Evolutionary conservation across 2,329 filamentous ascomycete species (phyloP).

Genomic region (Sarocladiaceae sp.): DNA sequence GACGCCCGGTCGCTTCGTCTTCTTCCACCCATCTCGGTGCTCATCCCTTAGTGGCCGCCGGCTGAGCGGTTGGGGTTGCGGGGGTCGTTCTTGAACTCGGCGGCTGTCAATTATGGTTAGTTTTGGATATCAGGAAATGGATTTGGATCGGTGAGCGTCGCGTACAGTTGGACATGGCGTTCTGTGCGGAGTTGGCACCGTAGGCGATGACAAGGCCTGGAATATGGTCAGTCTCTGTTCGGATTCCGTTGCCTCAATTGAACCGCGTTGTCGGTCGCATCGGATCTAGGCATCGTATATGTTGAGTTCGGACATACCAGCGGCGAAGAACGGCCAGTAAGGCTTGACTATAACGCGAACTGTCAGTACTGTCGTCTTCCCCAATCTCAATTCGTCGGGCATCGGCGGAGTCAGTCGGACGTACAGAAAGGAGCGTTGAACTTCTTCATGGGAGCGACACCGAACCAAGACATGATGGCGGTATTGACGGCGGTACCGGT

Average conservation of each 20-base stretch:
- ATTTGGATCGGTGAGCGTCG: slow-evolving; percentile 6
- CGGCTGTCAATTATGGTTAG: slow-evolving; percentile 52
- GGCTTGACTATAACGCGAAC: slow-evolving; percentile 64
- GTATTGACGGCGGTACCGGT: slow-evolving; percentile 15
- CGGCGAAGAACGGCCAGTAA: slow-evolving; percentile 89
- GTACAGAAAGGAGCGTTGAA: slow-evolving; percentile 74
- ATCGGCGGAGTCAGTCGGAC: slow-evolving; percentile 33
- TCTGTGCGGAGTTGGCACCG: slow-evolving; percentile 83
- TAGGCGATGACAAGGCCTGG: slow-evolving; percentile 82
- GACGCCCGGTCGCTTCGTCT: slow-evolving; percentile 16
- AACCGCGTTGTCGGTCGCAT: slow-evolving; percentile 12
- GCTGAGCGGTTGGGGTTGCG: slow-evolving; percentile 67
- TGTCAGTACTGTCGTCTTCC: slow-evolving; percentile 11
- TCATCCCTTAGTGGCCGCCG: slow-evolving; percentile 37
- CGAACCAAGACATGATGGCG: slow-evolving; percentile 71
- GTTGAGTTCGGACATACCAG: slow-evolving; percentile 62
- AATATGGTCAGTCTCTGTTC: slow-evolving; percentile 19
- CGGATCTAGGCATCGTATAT: slow-evolving; percentile 12
- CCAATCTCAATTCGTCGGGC: slow-evolving; percentile 13
- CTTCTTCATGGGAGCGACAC: slow-evolving; percentile 65
- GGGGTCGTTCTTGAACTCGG: slow-evolving; percentile 96
- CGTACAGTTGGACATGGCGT: slow-evolving; percentile 72
- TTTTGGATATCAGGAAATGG: slow-evolving; percentile 9
- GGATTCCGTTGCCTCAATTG: not conserved
- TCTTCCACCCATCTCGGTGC: slow-evolving; percentile 14